A percentile compares a stretch with the other conserved stretches of the same genome.
Conservation (phyloP, 225 moss, liverwort and hornwort genomes). For the Anthoceros angustus region DNA sequence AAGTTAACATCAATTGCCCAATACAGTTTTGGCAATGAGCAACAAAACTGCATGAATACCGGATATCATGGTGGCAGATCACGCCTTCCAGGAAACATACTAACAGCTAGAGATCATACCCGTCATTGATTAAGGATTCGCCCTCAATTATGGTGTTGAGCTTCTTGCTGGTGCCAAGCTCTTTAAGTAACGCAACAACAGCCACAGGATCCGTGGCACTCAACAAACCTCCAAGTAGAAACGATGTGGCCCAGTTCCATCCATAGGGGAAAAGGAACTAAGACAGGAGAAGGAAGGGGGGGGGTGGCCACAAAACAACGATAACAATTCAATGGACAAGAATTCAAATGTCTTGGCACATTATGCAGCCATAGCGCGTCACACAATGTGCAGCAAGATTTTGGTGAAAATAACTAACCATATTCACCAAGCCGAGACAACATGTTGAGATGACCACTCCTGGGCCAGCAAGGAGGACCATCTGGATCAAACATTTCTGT, state of each 20-base stretch:
- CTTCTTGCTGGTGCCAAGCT: slow-evolving; percentile 92
- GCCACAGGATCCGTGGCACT: slow-evolving; percentile 99
- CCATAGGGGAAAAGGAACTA: slow-evolving; percentile 71
- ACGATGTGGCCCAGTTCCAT: slow-evolving; percentile 91
- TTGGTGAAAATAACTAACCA: slow-evolving; percentile 28
- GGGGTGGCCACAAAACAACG: no score
- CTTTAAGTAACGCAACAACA: slow-evolving; percentile 85
- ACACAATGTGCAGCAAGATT: neutral
- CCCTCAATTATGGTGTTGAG: slow-evolving; percentile 90
- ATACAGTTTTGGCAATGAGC: neutral
- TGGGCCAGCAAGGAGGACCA: slow-evolving; percentile 78
- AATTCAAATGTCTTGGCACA: no score
- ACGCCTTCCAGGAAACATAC: slow-evolving; percentile 4
- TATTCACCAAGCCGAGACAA: slow-evolving; percentile 40
- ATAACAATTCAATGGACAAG: no score
- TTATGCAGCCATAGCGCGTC: no score
- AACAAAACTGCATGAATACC: neutral
- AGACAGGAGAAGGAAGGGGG: no score
- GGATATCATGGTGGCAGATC: neutral
- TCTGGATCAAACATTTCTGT: slow-evolving; percentile 72
- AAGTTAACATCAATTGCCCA: neutral
- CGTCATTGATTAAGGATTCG: slow-evolving; percentile 96
- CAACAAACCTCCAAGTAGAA: slow-evolving; percentile 77
- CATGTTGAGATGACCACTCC: slow-evolving; percentile 85
- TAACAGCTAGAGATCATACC: no score